Percentiles rank a stretch among this genome's conserved stretches.
These are phyloP conservation scores for Limnanthes douglasii DNA, from an alignment of 345 rosid genomes.

Conservation along the genomic window DNA sequence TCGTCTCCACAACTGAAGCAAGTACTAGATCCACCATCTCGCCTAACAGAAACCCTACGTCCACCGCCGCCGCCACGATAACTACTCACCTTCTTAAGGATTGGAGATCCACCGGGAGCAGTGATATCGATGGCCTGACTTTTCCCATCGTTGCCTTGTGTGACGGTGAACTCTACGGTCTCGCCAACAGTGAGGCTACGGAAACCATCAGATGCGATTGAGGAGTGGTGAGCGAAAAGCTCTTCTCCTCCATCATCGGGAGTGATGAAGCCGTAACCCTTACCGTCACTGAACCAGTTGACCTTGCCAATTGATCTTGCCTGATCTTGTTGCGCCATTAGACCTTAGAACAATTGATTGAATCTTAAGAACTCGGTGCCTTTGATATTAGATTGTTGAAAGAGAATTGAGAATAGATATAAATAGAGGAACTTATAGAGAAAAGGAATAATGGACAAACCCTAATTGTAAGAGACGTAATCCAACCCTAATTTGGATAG, in stretches of 20 bases:
- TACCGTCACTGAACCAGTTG: constrained; percentile 35
- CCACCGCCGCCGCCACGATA: constrained; percentile 10
- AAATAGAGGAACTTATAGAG: constrained; percentile 4
- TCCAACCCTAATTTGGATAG: constrained; percentile 8
- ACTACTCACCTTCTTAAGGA: constrained; percentile 13
- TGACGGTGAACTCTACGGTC: constrained; percentile 23
- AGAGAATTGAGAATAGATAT: constrained; percentile 2
- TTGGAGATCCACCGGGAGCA: constrained; percentile 18
- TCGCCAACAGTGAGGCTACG: constrained; percentile 28
- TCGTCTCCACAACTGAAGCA: too few relatives aligned
- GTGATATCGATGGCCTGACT: constrained; percentile 30
- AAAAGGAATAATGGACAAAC: not conserved
- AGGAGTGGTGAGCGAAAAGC: constrained; percentile 61
- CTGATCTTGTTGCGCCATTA: constrained; percentile 20
- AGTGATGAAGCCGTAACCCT: constrained; percentile 60
- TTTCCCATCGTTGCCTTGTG: constrained; percentile 19
- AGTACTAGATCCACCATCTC: too few relatives aligned
- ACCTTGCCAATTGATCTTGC: constrained; percentile 46
- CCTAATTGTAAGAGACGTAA: constrained; percentile 9
- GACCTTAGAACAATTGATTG: constrained; percentile 2
- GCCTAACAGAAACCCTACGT: too few relatives aligned
- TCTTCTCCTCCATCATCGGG: constrained; percentile 45
- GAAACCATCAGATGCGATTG: constrained; percentile 46
- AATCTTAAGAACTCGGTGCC: too few relatives aligned
- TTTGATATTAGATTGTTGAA: too few relatives aligned